phyloP scores from a whole-genome alignment of 108 stramenopile species.

The Stephanodiscus minutulus region DNA sequence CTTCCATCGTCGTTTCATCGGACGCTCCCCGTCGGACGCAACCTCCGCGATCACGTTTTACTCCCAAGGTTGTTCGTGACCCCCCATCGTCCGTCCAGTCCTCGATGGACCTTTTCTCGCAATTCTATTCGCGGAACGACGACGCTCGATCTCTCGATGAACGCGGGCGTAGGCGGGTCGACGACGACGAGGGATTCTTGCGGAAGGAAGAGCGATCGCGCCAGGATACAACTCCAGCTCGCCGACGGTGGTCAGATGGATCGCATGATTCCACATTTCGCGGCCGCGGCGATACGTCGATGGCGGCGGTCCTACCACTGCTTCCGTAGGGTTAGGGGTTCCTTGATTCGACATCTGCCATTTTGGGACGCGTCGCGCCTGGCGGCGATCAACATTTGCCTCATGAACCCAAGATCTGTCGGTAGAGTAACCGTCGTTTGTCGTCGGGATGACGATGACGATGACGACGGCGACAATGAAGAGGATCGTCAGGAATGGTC shows the following conservation, averaged over 20 bases:
- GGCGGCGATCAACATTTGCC: constrained; percentile 39
- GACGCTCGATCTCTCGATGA: not conserved
- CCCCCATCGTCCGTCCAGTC: constrained; percentile 4
- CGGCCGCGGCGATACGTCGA: constrained; percentile 38
- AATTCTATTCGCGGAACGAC: constrained; percentile 40
- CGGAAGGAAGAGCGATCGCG: not conserved
- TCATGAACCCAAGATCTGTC: constrained; percentile 46
- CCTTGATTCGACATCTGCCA: constrained; percentile 6
- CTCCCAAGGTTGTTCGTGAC: constrained; percentile 54
- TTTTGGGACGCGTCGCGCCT: constrained; percentile 21
- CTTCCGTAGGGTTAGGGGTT: no score
- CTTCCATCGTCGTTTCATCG: constrained; percentile 13
- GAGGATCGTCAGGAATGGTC: not conserved
- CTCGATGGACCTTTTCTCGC: not conserved
- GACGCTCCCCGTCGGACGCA: constrained; percentile 41
- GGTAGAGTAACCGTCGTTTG: constrained; percentile 29
- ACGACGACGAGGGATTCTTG: not conserved
- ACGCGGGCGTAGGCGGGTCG: not conserved
- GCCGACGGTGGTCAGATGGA: constrained; percentile 45
- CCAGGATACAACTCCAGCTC: constrained; percentile 41
- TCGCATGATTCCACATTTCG: constrained; percentile 47
- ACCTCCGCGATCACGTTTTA: constrained; percentile 66
- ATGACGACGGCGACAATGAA: not conserved
- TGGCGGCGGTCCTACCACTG: no score
- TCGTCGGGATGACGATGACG: not conserved